Conservation (phyloP, 179 eudicot genomes). For the Spergularia azorica region DNA sequence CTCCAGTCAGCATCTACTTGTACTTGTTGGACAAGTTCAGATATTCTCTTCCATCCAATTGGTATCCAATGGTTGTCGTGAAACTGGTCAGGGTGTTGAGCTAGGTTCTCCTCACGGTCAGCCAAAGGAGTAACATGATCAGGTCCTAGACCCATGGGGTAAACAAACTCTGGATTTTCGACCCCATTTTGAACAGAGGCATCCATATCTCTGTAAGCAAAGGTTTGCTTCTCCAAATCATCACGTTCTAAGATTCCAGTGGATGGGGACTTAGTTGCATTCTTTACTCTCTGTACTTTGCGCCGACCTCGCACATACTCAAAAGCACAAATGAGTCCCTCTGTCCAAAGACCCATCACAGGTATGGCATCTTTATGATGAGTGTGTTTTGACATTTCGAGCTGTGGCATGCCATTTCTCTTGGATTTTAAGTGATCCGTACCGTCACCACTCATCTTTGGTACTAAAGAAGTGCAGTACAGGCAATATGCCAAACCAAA, state of each 20-base stretch:
- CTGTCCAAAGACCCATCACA: constrained; percentile 75
- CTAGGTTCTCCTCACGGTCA: constrained; percentile 34
- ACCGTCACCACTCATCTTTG: constrained; percentile 37
- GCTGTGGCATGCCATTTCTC: constrained; percentile 33
- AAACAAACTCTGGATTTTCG: constrained; percentile 32
- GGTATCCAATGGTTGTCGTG: constrained; percentile 78
- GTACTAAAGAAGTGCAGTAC: constrained; percentile 15
- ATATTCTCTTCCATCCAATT: constrained; percentile 88
- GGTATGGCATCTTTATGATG: constrained; percentile 49
- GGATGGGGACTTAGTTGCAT: constrained; percentile 34
- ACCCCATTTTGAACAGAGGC: constrained; percentile 36
- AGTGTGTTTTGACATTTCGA: constrained; percentile 42
- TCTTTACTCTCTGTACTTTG: constrained; percentile 42
- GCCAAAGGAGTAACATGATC: constrained; percentile 31
- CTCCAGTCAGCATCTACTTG: constrained; percentile 66
- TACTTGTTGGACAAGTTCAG: constrained; percentile 70
- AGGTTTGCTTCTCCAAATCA: constrained; percentile 37
- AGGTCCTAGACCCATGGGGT: constrained; percentile 40
- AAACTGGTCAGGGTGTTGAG: constrained; percentile 35
- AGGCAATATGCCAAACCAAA: constrained; percentile 6
- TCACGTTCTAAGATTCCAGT: constrained; percentile 33
- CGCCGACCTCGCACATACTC: constrained; percentile 65
- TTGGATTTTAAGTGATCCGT: constrained; percentile 32
- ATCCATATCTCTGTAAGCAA: constrained; percentile 29
- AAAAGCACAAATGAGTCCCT: constrained; percentile 92